Base-by-base conservation (phyloP, 225 moss, liverwort and hornwort species). In the Bryoerythrophyllum caledonicum region DNA sequence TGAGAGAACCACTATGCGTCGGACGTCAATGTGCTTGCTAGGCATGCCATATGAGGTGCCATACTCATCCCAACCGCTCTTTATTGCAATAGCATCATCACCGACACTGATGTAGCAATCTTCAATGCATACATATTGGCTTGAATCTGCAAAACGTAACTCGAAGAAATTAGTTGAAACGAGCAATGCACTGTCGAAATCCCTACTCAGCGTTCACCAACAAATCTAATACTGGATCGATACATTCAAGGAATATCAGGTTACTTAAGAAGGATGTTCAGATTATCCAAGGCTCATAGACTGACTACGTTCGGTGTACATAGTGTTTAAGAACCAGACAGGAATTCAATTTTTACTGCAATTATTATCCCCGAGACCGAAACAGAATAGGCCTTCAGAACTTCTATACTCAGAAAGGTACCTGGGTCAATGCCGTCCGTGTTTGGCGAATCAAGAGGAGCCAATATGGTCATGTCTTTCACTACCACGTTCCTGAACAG, bases 61-160 rank as follows among this genome's bases (percentile, higher is more conserved):
- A 74, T 84, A 93, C 77, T 99, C 82, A 82, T 99, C 97, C 97
- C 97, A 99, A 41, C 97, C 97, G 82, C 97, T 99, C 78, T 99
- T 99, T 53, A 99, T 91, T 30, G 90, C 87, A 76, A 99, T 95
- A 32, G 93, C 97, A 76, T 99, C 97, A 73, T 95, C 97, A 38
- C 97, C 95, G 12, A 89, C 84, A 73, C 95, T 93, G 74, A 99
- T 99, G 82, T 83, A 93, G 81, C 90, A 95, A 81, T 99, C 88
- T 79, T 91, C 89, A 48, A 99, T 99, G 77, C 97, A 99, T 32
- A 99, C 95, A 75, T 95, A 23, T 57, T 85, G 82, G 54, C 89
- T 89, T 54, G 97, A 99, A 82, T 97, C 96, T 96, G 82, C 75
- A 68, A 73, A 66, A 60, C 49, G 65, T 4, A 37, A 58, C 61